Evolutionary conservation across 345 rosid genomes (phyloP), one percentile per base, ranked within the genome.

Genomic region (Salix caprea): DNA sequence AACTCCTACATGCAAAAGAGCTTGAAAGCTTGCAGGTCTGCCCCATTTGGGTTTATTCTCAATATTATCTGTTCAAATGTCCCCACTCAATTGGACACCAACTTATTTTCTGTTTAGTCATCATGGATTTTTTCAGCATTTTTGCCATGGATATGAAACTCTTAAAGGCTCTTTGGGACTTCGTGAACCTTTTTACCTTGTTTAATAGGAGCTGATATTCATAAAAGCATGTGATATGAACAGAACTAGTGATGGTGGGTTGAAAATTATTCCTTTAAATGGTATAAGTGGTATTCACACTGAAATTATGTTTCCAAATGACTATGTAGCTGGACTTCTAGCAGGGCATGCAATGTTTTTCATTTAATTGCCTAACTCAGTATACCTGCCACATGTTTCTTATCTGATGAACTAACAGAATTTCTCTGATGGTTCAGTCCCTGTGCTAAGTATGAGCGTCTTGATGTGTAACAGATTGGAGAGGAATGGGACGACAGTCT

Each of bases 401-500:
- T 52, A n/a, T 14, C 21, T 48, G 54, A 37, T 3, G 58, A 23
- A 48, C 12, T 67, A 32, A 26, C 3, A 19, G 19, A 16, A 15
- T 48, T 15, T 15, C 54, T 48, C 21, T 48, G 54, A 19, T 48
- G 54, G 54, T 48, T 48, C 54, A 4, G 21, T 48, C 54, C 54
- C 54, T 48, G 9, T 36, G 58, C 82, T 76, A 13, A 79, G 28
- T 74, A 34, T 37, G 8, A 62, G 19, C 30, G 4, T 77, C 54
- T 78, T 67, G 30, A 16, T 76, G 75, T 69, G 82, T 28, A 74
- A 77, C 91, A 92, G 99, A 89, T 86, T 40, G 96, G 91, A n/a
- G 98, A 91, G 74, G 89, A 90, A 48, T 94, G 98, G 99, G 89
- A 92, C 83, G 98, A 94, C 83, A 94, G 97, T 76, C 76, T 86